Percentiles rank a stretch among this genome's conserved stretches.
Conservation (phyloP, 139 green algal genomes). For the Auxenochlorella pyrenoidosa region DNA sequence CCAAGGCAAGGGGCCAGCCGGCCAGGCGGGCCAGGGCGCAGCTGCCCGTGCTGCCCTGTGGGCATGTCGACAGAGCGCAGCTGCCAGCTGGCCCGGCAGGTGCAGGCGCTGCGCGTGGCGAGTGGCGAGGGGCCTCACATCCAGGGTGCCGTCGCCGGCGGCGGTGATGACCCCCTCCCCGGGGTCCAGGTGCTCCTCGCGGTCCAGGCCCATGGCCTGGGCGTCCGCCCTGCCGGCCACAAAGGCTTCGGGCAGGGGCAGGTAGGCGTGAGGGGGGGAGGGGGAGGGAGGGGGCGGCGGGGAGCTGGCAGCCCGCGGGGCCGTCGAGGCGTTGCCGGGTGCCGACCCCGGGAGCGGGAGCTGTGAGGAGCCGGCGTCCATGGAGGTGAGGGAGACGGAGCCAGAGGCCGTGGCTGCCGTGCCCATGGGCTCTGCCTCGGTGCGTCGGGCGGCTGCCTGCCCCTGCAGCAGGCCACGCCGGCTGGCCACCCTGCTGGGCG, state of each 20-base stretch:
- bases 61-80: too few relatives aligned
- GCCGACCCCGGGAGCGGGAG: too few relatives aligned
- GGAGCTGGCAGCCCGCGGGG: not conserved
- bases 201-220: not conserved
- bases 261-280: not conserved
- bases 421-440: not conserved
- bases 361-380: not conserved
- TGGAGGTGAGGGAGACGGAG: not conserved
- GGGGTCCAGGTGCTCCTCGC: not conserved
- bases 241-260: not conserved
- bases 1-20: too few relatives aligned
- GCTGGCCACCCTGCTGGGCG: not conserved
- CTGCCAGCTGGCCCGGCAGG: too few relatives aligned
- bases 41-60: too few relatives aligned
- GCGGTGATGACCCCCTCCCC: not conserved
- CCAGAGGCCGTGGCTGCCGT: not conserved
- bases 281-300: not conserved
- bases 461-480: not conserved
- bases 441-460: not conserved
- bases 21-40: too few relatives aligned
- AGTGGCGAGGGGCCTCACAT: not conserved
- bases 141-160: not conserved
- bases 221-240: not conserved
- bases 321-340: too few relatives aligned
- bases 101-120: not conserved